Evolutionary conservation across 768 basidiomycete species (phyloP).

Genomic region (Tubosaeta sp.): DNA sequence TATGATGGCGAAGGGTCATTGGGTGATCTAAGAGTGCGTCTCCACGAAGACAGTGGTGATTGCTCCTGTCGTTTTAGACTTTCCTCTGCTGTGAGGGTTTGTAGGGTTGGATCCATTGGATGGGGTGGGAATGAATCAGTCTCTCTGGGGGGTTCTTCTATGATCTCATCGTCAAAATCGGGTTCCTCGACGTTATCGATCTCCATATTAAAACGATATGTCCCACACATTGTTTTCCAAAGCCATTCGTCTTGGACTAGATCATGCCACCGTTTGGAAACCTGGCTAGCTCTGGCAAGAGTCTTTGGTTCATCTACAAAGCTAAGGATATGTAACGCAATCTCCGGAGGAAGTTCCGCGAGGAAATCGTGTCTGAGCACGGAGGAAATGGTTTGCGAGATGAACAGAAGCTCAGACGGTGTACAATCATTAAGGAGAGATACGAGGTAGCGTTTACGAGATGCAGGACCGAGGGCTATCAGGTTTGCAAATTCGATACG

Average conservation of each 20-base stretch:
- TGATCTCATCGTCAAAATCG: slow-evolving; percentile 23
- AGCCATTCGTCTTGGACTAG: slow-evolving; percentile 71
- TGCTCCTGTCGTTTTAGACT: slow-evolving; percentile 26
- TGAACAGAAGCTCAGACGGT: slow-evolving; percentile 58
- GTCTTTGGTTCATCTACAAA: slow-evolving; percentile 75
- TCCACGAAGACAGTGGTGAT: slow-evolving; percentile 24
- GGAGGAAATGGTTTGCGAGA: slow-evolving; percentile 60
- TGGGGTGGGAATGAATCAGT: slow-evolving; percentile 31
- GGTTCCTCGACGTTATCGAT: slow-evolving; percentile 18
- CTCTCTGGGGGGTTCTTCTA: slow-evolving; percentile 33
- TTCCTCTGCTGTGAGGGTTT: slow-evolving; percentile 34
- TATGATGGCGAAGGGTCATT: slow-evolving; percentile 39
- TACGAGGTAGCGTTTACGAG: slow-evolving; percentile 50
- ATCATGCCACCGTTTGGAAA: slow-evolving; percentile 66
- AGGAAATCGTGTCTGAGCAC: slow-evolving; percentile 62
- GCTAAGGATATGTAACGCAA: slow-evolving; percentile 68
- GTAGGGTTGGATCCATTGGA: slow-evolving; percentile 40
- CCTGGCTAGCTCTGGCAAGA: slow-evolving; percentile 63
- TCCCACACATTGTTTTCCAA: slow-evolving; percentile 74
- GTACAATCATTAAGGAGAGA: slow-evolving; percentile 51
- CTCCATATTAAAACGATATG: slow-evolving; percentile 44
- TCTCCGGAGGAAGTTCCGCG: slow-evolving; percentile 58
- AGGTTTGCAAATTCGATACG: slow-evolving; percentile 32
- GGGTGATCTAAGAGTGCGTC: slow-evolving; percentile 6
- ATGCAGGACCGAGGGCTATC: slow-evolving; percentile 32